These are phyloP conservation scores for Starmerella sirachaensis DNA, from an alignment of 805 yeast species.

Conservation along the genomic window DNA sequence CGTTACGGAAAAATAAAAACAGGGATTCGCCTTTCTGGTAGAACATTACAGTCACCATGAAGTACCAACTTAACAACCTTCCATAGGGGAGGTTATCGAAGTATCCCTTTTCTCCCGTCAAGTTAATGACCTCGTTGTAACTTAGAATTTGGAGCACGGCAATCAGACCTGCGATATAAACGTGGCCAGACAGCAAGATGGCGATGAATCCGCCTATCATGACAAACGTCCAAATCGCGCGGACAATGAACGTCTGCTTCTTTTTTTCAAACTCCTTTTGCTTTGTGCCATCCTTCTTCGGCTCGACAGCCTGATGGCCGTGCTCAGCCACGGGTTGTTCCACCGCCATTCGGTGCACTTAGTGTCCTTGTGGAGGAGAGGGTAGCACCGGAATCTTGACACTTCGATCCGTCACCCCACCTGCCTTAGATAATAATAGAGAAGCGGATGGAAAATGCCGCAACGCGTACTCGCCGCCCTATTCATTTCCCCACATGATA, in stretches of 20 bases:
- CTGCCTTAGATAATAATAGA: too few species aligned
- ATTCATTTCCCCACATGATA: too few species aligned
- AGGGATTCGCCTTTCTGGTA: slow-evolving; percentile 80
- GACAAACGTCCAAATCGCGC: slow-evolving; percentile 87
- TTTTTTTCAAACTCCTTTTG: slow-evolving; percentile 38
- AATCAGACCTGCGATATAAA: slow-evolving; percentile 63
- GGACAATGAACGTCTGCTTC: slow-evolving; percentile 69
- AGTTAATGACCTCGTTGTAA: slow-evolving; percentile 78
- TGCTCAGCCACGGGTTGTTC: too few species aligned
- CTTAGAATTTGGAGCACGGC: slow-evolving; percentile 66
- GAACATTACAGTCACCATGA: slow-evolving; percentile 73
- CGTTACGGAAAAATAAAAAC: slow-evolving; percentile 50
- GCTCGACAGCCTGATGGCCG: too few species aligned
- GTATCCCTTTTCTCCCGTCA: slow-evolving; percentile 73
- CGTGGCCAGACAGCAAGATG: slow-evolving; percentile 71
- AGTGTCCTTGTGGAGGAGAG: too few species aligned
- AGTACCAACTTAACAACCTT: slow-evolving; percentile 83
- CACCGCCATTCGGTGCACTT: too few species aligned
- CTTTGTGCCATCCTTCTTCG: too few species aligned
- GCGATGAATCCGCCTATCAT: slow-evolving; percentile 69
- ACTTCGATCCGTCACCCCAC: too few species aligned
- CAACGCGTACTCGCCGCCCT: not conserved
- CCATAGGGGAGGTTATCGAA: slow-evolving; percentile 76
- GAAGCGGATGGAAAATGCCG: not conserved
- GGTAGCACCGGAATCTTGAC: too few species aligned